phyloP scores from a whole-genome alignment of 331 rosid species.

The Arachis monticola region DNA sequence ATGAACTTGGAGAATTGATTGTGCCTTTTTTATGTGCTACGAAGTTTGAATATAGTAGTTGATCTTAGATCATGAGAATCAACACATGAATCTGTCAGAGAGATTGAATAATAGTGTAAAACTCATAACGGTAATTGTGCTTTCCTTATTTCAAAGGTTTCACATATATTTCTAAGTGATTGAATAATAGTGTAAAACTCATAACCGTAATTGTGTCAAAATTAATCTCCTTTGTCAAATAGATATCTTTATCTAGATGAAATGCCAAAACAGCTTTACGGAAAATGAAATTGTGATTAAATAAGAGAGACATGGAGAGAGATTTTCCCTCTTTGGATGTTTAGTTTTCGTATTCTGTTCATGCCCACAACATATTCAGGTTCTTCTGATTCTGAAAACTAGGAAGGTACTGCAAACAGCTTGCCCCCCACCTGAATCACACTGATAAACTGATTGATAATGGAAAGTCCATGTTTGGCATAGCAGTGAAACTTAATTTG shows the following conservation, averaged over 20 bases:
- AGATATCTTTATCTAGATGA: neutral
- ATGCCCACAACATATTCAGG: neutral
- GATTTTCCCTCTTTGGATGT: slow-evolving; percentile 14
- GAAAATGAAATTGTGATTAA: neutral
- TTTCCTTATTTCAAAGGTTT: no score
- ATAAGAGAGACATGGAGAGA: slow-evolving; percentile 1
- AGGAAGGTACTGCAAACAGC: slow-evolving; percentile 5
- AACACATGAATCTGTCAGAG: neutral
- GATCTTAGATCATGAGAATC: slow-evolving; percentile 21
- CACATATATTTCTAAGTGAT: no score
- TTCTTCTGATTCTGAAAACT: neutral
- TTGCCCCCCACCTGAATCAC: neutral
- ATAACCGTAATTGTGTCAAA: no score
- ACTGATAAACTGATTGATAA: neutral
- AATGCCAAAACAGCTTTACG: slow-evolving; percentile 16
- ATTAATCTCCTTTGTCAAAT: neutral
- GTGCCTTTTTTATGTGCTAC: neutral
- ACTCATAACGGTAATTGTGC: no score
- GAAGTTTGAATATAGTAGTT: slow-evolving; percentile 3
- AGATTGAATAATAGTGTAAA: no score
- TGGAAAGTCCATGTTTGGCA: neutral
- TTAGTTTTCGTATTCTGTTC: slow-evolving; percentile 12
- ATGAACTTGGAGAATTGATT: neutral
- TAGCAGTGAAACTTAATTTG: slow-evolving; percentile 29
- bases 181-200: no score